These are phyloP conservation scores for Thraustotheca clavata DNA, from an alignment of 352 stramenopile species.

Conservation along the genomic window DNA sequence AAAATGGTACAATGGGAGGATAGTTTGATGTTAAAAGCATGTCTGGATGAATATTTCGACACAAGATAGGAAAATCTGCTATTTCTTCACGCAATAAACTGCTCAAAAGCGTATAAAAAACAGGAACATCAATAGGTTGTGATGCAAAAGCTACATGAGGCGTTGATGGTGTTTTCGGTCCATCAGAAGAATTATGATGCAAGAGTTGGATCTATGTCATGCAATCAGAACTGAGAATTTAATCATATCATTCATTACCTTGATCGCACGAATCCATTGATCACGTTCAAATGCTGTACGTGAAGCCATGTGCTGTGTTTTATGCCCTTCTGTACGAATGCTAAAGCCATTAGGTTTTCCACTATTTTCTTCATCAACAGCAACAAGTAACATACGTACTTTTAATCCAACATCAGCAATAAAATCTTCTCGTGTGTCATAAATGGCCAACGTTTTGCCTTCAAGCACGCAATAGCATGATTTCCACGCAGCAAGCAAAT, in stretches of 20 bases:
- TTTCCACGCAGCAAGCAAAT: constrained; percentile 61
- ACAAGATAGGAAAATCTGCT: constrained; percentile 61
- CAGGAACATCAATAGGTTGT: constrained; percentile 49
- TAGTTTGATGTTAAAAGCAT: constrained; percentile 76
- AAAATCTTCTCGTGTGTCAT: constrained; percentile 74
- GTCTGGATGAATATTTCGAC: constrained; percentile 72
- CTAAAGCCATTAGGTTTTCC: constrained; percentile 61
- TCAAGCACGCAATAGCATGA: constrained; percentile 70
- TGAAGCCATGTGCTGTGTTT: constrained; percentile 60
- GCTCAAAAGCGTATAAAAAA: constrained; percentile 68
- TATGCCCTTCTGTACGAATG: constrained; percentile 55
- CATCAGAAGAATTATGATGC: constrained; percentile 32
- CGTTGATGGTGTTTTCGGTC: constrained; percentile 20
- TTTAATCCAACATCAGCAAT: constrained; percentile 73
- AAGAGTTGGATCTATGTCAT: constrained; percentile 36
- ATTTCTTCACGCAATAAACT: constrained; percentile 58
- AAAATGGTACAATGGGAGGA: constrained; percentile 77
- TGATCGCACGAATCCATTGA: constrained; percentile 70
- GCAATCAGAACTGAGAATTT: not conserved
- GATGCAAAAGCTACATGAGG: constrained; percentile 60
- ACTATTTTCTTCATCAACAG: constrained; percentile 53
- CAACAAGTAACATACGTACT: constrained; percentile 57
- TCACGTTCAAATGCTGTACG: constrained; percentile 71
- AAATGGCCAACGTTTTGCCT: constrained; percentile 66
- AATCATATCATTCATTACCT: constrained; percentile 24